These are phyloP conservation scores for Amoebophrya sp. DNA, from an alignment of 169 alveolate species.

Conservation along the genomic window DNA sequence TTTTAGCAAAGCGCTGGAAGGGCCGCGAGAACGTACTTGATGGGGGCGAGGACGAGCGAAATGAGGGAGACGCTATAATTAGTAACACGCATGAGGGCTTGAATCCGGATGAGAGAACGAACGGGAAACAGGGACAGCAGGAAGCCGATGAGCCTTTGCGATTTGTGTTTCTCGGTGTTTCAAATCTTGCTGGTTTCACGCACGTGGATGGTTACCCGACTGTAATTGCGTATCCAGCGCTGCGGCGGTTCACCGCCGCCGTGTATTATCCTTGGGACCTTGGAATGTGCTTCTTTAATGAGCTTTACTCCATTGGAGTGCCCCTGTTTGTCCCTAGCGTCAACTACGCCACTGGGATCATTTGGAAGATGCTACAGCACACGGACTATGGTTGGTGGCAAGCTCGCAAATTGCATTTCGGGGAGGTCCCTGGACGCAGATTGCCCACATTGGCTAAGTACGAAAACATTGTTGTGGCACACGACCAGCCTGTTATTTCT, in stretches of 20 bases:
- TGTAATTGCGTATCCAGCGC: background rate
- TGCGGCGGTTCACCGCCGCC: conserved; percentile 22
- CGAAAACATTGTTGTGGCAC: background rate
- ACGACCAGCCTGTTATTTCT: background rate
- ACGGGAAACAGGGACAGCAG: too few relatives aligned
- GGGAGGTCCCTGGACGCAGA: background rate
- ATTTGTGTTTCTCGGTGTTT: background rate
- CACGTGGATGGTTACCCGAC: background rate
- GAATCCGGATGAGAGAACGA: too few relatives aligned
- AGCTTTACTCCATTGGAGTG: background rate
- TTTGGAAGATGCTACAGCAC: conserved; percentile 10
- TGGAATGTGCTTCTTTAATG: conserved; percentile 8
- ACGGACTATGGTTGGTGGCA: conserved; percentile 25
- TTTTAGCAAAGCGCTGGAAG: background rate
- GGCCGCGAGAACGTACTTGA: background rate
- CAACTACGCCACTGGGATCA: background rate
- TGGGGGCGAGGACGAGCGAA: too few relatives aligned
- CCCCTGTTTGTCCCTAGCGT: background rate
- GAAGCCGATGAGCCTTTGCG: background rate
- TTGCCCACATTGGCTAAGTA: background rate
- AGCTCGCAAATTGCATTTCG: background rate
- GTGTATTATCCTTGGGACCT: conserved; percentile 11
- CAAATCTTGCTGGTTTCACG: background rate
- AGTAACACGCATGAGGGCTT: too few relatives aligned
- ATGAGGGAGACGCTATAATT: too few relatives aligned